These are phyloP conservation scores for Colletotrichum sp. DNA, from an alignment of 2,329 filamentous ascomycete species.

Conservation along the genomic window DNA sequence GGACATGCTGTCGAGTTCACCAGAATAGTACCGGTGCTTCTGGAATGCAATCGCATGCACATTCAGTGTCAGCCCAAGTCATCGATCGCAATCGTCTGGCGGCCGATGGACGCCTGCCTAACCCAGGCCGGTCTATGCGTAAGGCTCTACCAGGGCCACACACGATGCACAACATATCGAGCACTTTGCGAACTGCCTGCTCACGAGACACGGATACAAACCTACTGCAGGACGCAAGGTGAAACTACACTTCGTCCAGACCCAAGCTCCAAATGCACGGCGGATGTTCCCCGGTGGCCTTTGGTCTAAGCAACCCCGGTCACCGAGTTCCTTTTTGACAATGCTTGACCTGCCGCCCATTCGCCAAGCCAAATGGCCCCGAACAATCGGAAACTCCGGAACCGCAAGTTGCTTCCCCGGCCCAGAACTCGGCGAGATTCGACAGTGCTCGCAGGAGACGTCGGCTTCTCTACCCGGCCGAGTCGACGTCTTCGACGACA, in stretches of 20 bases:
- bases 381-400: conserved; percentile 17
- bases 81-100: background rate
- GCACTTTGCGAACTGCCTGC: background rate
- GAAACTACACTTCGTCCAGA: background rate
- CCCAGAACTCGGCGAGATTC: conserved; percentile 13
- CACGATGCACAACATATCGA: background rate
- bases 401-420: conserved; percentile 9
- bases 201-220: background rate
- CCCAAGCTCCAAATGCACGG: background rate
- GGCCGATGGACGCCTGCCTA: background rate
- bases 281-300: conserved; percentile 11
- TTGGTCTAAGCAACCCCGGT: conserved; percentile 8
- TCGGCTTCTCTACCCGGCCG: conserved; percentile 13
- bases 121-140: background rate
- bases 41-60: background rate
- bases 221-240: background rate
- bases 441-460: background rate
- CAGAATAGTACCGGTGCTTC: background rate
- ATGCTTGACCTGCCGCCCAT: background rate
- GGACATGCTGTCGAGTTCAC: background rate
- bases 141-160: background rate
- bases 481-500: background rate
- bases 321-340: conserved; percentile 3
- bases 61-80: background rate
- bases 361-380: conserved; percentile 13